A percentile compares a stretch with the other conserved stretches of the same genome.
Conservation (phyloP, 805 yeast genomes). For the Nematodospora valgi region DNA sequence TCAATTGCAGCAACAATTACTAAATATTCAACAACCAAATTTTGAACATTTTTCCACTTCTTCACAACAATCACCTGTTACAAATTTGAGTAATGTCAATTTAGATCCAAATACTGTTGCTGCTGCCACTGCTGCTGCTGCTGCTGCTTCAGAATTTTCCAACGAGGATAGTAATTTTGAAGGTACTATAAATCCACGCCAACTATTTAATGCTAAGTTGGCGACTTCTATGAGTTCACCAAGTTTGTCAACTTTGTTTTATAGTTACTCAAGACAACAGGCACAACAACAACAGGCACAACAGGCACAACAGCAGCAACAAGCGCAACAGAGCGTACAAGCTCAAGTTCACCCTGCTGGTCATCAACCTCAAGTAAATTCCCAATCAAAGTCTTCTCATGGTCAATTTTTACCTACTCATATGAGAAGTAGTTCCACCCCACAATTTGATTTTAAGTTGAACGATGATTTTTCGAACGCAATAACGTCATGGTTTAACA, state of each 20-base stretch:
- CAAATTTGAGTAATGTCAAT: conserved; percentile 1
- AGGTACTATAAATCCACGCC: conserved; percentile 32
- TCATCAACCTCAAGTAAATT: neutral
- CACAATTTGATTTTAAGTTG: conserved; percentile 24
- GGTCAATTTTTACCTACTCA: conserved; percentile 3
- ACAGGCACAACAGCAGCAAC: conserved; percentile 2
- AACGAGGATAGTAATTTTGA: neutral
- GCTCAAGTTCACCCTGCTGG: neutral
- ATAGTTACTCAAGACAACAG: conserved; percentile 1
- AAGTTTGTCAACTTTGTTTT: conserved; percentile 13
- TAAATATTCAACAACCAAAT: conserved; percentile 4
- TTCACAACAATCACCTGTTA: conserved; percentile 1
- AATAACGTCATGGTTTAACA: conserved; percentile 31
- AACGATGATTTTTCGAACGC: conserved; percentile 41
- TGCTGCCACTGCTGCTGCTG: conserved; percentile 7
- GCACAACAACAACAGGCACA: conserved; percentile 7
- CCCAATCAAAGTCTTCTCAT: conserved; percentile 1
- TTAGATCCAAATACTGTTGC: conserved; percentile 4
- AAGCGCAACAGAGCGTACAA: neutral
- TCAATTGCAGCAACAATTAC: neutral
- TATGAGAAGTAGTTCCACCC: conserved; percentile 7
- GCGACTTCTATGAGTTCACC: conserved; percentile 16
- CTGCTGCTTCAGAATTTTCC: conserved; percentile 3
- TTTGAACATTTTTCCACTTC: conserved; percentile 1
- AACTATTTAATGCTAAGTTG: conserved; percentile 17